These are phyloP conservation scores for Sphagnum fallax DNA, from an alignment of 228 moss, liverwort and hornwort genomes.

Conservation along the genomic window DNA sequence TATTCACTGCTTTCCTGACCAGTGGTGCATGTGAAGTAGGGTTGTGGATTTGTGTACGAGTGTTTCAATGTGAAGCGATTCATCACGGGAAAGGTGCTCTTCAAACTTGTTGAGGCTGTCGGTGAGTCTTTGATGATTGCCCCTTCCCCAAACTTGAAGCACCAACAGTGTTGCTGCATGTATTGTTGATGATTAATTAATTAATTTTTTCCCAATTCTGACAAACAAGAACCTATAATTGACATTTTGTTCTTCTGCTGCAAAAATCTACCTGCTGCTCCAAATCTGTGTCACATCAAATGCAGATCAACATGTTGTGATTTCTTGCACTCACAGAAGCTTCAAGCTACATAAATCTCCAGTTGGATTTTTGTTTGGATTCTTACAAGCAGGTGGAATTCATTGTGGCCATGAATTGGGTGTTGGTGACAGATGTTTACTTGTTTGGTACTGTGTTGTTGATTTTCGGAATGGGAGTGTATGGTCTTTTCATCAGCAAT, in stretches of 20 bases:
- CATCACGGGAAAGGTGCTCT: conserved; percentile 35
- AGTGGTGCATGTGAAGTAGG: too few species aligned
- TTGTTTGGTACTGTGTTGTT: conserved; percentile 57
- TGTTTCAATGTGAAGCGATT: too few species aligned
- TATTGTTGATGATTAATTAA: too few species aligned
- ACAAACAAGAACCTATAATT: background rate
- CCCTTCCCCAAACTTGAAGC: background rate
- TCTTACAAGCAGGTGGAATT: background rate
- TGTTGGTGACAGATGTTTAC: conserved; percentile 32
- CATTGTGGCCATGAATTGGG: conserved; percentile 4
- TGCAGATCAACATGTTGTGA: too few species aligned
- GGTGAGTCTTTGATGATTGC: conserved; percentile 15
- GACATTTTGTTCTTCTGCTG: background rate
- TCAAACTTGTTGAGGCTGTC: conserved; percentile 52
- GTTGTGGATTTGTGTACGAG: too few species aligned
- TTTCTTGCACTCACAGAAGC: too few species aligned
- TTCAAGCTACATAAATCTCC: background rate
- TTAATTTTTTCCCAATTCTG: background rate
- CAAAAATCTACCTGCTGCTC: too few species aligned
- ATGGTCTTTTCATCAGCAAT: conserved; percentile 38
- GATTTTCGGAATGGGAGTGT: conserved; percentile 58
- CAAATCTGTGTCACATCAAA: too few species aligned
- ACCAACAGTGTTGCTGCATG: background rate
- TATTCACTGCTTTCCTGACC: too few species aligned
- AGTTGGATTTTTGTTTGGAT: background rate